A percentile compares a stretch with the other conserved stretches of the same genome.
phyloP scores from a whole-genome alignment of 2,329 filamentous ascomycete species.

The Raffaelea ambrosiae region DNA sequence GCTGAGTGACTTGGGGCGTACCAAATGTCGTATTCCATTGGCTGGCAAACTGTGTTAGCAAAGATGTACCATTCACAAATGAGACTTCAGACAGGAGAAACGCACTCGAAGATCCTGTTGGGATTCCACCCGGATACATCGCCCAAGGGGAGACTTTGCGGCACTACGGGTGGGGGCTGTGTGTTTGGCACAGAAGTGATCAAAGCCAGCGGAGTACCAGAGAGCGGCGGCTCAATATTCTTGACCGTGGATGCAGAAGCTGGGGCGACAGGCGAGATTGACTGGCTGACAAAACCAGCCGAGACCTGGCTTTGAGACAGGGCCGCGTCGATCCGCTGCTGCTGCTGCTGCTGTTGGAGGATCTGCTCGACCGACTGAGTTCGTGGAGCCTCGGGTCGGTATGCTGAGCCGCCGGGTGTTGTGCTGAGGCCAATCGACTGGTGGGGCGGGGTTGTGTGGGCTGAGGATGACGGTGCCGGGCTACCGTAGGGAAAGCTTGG shows the following conservation, averaged over 20 bases:
- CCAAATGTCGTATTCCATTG: constrained; percentile 96
- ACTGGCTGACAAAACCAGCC: constrained; percentile 33
- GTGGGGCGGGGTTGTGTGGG: constrained; percentile 17
- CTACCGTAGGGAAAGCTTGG: constrained; percentile 80
- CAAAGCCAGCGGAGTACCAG: constrained; percentile 64
- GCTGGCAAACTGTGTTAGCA: constrained; percentile 38
- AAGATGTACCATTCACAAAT: background rate
- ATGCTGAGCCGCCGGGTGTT: constrained; percentile 35
- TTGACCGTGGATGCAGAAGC: constrained; percentile 64
- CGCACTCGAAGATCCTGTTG: constrained; percentile 82
- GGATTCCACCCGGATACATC: constrained; percentile 74
- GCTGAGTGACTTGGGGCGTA: constrained; percentile 47
- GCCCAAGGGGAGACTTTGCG: constrained; percentile 44
- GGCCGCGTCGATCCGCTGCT: constrained; percentile 41
- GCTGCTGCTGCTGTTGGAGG: constrained; percentile 20
- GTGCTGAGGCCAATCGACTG: constrained; percentile 1
- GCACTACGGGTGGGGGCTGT: constrained; percentile 38
- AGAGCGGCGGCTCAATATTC: constrained; percentile 56
- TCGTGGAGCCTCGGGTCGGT: constrained; percentile 36
- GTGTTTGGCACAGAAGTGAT: constrained; percentile 52
- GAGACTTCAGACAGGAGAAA: constrained; percentile 14
- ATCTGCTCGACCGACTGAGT: constrained; percentile 41
- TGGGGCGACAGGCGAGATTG: constrained; percentile 75
- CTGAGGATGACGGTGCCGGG: constrained; percentile 44
- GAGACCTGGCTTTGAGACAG: constrained; percentile 39